Conservation (phyloP, 148 eudicot genomes). For the Chenopodium quinoa region DNA sequence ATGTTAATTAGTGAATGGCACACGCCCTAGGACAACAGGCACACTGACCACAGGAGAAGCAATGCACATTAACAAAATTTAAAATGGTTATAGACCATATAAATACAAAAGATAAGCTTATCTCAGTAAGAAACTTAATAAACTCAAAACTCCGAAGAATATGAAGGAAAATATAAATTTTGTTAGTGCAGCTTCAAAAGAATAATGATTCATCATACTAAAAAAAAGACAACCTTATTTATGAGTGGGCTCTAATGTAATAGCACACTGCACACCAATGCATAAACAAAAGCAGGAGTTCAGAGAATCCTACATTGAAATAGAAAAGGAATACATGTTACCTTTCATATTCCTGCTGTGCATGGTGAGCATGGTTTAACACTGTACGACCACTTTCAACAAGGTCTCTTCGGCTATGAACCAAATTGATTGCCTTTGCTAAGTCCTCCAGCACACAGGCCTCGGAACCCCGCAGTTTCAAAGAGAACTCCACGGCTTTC, state of each 20-base stretch:
- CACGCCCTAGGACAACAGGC: background rate
- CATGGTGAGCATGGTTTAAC: conserved; percentile 81
- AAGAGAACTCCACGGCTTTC: conserved; percentile 80
- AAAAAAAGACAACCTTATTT: background rate
- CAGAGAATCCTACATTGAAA: background rate
- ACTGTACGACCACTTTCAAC: conserved; percentile 96
- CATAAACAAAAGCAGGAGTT: background rate
- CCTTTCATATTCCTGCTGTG: conserved; percentile 92
- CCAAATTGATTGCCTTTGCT: conserved; percentile 88
- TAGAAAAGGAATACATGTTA: conserved; percentile 19
- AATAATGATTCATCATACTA: background rate
- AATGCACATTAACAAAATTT: background rate
- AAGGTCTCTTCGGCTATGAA: conserved; percentile 81
- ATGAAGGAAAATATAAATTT: background rate
- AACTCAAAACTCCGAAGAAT: background rate
- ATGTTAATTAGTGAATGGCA: background rate
- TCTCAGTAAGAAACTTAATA: background rate
- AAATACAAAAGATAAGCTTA: background rate
- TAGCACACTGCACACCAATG: background rate
- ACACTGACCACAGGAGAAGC: background rate
- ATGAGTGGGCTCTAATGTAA: background rate
- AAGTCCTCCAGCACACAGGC: conserved; percentile 91
- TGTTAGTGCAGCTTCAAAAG: background rate
- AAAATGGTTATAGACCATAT: background rate
- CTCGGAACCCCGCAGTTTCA: conserved; percentile 92